Base-by-base conservation (phyloP, 2,329 filamentous ascomycete genomes). In the Metarhizium anisopliae region DNA sequence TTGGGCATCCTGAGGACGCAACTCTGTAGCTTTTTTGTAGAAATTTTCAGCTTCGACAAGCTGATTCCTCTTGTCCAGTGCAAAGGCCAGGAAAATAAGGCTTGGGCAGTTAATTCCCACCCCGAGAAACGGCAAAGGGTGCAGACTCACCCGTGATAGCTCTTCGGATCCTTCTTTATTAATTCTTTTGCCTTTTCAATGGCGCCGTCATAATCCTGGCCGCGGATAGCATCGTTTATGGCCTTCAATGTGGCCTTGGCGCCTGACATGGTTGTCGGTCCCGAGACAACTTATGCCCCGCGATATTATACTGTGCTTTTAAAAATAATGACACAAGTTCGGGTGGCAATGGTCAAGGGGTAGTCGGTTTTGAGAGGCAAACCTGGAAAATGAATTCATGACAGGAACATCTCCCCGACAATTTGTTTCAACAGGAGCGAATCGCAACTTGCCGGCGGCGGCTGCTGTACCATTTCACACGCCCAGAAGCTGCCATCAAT, bases 41-140 rank as follows among this genome's bases (percentile, higher is more conserved):
- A 85, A 83, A 38, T 79, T 81, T 63, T 94, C 91, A 0, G 94
- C 85, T 45, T 90, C 86, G 6, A 87, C 83, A 7, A 80, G 72
- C 58, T 84, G 81, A 58, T 83, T 82, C 59, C 87, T 81, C 68
- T 91, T 94, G 69, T 95, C 90, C 50, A 87, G 77, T 2, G 89
- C 88, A 68, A 95, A 90, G 2, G 90, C 94, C 18, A 95, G 76
- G 67, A 96, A 95, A n/a, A 97, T 80, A 61, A 89, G 82, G 30
- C 87, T 90, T 58, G 47, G 53, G 50, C 47, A 61, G 62, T 55
- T 45, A 57, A 59, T 45, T 14, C 25, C 6, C 11, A 30, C 38
- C 7, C 55, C 30, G 20, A 32, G 13, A 32, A 20, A 8, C 8
- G 29, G 30, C 38, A 16, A 7, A 18, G 8, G 20, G 14, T 8